Percentiles rank a stretch among this genome's conserved stretches.
These are phyloP conservation scores for Pholiota microspora DNA, from an alignment of 768 basidiomycete species.

Conservation along the genomic window DNA sequence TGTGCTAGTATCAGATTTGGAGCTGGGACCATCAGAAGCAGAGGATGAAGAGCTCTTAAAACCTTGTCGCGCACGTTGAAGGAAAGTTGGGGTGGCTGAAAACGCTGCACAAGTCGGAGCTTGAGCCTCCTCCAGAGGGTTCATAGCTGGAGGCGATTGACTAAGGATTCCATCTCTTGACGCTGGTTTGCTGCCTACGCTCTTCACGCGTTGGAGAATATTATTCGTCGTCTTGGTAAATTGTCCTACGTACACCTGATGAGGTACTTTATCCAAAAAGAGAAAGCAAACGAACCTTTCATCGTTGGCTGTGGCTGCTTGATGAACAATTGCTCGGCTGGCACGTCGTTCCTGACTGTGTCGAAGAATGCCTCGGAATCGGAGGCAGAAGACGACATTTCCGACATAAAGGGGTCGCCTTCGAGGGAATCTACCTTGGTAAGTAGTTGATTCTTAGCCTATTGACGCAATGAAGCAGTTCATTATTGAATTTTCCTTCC, in stretches of 20 bases:
- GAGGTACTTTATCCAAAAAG: not conserved
- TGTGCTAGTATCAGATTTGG: not conserved
- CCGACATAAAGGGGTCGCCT: not conserved
- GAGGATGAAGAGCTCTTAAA: not conserved
- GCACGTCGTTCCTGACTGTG: not conserved
- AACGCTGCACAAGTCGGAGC: not conserved
- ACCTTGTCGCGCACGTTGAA: constrained; percentile 1
- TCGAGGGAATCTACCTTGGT: constrained; percentile 26
- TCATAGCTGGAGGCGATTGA: constrained; percentile 1
- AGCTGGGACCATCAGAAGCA: not conserved
- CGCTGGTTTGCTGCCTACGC: not conserved
- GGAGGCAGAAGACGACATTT: constrained; percentile 3
- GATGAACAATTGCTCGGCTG: not conserved
- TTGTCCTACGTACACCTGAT: not conserved
- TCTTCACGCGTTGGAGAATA: constrained; percentile 6
- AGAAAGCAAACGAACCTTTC: not conserved
- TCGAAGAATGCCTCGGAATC: constrained; percentile 3
- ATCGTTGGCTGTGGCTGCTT: not conserved
- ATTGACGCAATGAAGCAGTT: not conserved
- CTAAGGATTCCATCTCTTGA: not conserved
- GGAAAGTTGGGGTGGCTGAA: not conserved
- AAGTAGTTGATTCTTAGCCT: constrained; percentile 88
- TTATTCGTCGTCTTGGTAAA: not conserved
- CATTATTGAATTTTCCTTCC: not conserved
- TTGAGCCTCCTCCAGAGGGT: not conserved